These are phyloP conservation scores for Aechmea fasciata DNA, from an alignment of 176 grass and related monocot genomes.

Conservation along the genomic window DNA sequence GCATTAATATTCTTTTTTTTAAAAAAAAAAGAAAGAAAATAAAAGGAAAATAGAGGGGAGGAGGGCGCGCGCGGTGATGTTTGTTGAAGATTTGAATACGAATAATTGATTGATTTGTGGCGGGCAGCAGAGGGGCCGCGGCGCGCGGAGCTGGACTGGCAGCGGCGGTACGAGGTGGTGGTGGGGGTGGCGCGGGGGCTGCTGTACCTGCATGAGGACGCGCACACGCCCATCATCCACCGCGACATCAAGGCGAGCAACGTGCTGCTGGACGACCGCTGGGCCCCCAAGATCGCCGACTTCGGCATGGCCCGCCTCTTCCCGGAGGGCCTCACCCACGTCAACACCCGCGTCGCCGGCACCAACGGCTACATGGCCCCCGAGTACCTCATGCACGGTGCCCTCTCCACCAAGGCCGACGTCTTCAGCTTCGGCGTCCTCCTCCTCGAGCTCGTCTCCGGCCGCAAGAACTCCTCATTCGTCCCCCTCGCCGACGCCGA, in stretches of 20 bases:
- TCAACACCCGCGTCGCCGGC: constrained; percentile 73
- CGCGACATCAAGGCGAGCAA: constrained; percentile 98
- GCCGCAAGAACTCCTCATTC: constrained; percentile 65
- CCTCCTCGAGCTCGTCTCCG: constrained; percentile 64
- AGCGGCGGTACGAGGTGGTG: constrained; percentile 55
- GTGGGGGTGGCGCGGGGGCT: constrained; percentile 79
- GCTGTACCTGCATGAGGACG: constrained; percentile 90
- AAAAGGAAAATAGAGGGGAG: too few relatives aligned
- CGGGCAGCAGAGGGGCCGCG: constrained; percentile 7
- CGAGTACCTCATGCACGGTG: constrained; percentile 89
- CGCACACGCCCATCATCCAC: constrained; percentile 95
- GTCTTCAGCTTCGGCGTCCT: constrained; percentile 96
- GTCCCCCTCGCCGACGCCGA: constrained; percentile 29
- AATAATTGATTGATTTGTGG: not conserved
- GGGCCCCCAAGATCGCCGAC: constrained; percentile 90
- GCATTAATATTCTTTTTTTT: too few relatives aligned
- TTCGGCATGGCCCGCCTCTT: constrained; percentile 87
- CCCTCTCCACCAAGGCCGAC: constrained; percentile 77
- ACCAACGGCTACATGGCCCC: constrained; percentile 98
- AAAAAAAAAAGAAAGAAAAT: too few relatives aligned
- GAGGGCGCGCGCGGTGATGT: too few relatives aligned
- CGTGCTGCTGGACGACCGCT: constrained; percentile 73
- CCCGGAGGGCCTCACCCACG: constrained; percentile 60
- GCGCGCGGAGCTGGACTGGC: constrained; percentile 58
- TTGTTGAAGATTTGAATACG: not conserved